Percentiles rank a stretch among this genome's conserved stretches.
phyloP scores from a whole-genome alignment of 768 basidiomycete species.

The Boletus bicolor region DNA sequence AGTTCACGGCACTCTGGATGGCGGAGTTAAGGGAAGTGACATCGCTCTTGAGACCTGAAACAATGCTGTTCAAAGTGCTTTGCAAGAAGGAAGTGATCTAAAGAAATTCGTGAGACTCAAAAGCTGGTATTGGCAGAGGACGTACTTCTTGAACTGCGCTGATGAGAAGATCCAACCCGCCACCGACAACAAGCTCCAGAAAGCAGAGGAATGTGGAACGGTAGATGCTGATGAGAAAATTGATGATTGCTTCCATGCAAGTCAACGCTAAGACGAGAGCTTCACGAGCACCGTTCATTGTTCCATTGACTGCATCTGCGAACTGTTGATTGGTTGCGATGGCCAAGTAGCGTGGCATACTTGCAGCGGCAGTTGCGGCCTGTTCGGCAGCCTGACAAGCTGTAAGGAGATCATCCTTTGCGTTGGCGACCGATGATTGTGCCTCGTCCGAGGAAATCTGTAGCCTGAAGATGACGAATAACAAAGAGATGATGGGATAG shows the following conservation, averaged over 20 bases:
- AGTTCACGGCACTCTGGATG: conserved; percentile 60
- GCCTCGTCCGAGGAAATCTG: conserved; percentile 69
- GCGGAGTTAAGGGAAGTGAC: conserved; percentile 64
- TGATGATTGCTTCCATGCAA: conserved; percentile 82
- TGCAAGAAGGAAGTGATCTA: conserved; percentile 74
- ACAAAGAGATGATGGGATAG: conserved; percentile 83
- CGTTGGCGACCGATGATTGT: conserved; percentile 60
- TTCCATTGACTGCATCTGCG: conserved; percentile 72
- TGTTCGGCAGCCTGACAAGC: conserved; percentile 84
- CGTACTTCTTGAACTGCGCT: conserved; percentile 79
- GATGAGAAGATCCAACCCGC: conserved; percentile 76
- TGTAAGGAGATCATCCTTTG: conserved; percentile 73
- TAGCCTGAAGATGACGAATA: conserved; percentile 84
- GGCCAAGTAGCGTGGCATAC: conserved; percentile 87
- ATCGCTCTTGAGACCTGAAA: conserved; percentile 71
- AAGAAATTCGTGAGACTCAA: conserved; percentile 6
- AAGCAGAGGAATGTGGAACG: conserved; percentile 94
- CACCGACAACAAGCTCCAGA: conserved; percentile 82
- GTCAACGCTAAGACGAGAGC: conserved; percentile 74
- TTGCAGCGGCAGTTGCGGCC: conserved; percentile 78
- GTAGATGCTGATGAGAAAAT: conserved; percentile 89
- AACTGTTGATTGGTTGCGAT: conserved; percentile 79
- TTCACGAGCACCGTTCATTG: conserved; percentile 71
- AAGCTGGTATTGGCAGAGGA: conserved; percentile 1
- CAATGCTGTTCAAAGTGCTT: conserved; percentile 53